Conservation (phyloP, 2,329 filamentous ascomycete genomes). For the Venturiaceae sp. region DNA sequence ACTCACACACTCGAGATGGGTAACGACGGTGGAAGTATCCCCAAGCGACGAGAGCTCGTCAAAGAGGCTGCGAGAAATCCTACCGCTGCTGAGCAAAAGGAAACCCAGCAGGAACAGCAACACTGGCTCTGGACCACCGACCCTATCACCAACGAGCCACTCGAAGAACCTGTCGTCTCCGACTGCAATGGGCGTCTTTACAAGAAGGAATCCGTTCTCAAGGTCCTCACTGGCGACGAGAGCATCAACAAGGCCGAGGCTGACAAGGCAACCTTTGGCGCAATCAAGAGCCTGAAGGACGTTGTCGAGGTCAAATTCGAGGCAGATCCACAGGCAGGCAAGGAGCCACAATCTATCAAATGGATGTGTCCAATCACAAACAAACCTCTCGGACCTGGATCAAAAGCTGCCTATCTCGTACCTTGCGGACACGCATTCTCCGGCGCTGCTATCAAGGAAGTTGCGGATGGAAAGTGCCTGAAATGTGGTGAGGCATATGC, state of each 20-base stretch:
- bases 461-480: constrained; percentile 54
- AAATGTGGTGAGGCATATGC: constrained; percentile 67
- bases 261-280: constrained; percentile 48
- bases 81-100: constrained; percentile 79
- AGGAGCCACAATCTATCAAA: constrained; percentile 35
- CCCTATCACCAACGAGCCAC: constrained; percentile 68
- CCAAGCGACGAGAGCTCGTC: constrained; percentile 89
- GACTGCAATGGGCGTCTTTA: constrained; percentile 79
- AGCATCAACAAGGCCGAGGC: constrained; percentile 44
- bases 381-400: constrained; percentile 70
- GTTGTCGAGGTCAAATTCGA: constrained; percentile 79
- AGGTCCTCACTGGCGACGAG: constrained; percentile 46
- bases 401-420: constrained; percentile 79
- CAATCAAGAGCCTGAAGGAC: constrained; percentile 73
- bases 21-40: constrained; percentile 95
- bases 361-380: constrained; percentile 83
- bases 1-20: constrained; percentile 56
- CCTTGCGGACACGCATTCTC: constrained; percentile 94
- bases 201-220: constrained; percentile 86
- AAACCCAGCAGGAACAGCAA: constrained; percentile 74
- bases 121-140: constrained; percentile 81
- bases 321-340: constrained; percentile 35
- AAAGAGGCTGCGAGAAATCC: constrained; percentile 80
- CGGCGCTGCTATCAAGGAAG: constrained; percentile 73
- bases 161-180: constrained; percentile 69